Base-by-base conservation (phyloP, 2,329 filamentous ascomycete genomes). In the Paecilomyces sp. region DNA sequence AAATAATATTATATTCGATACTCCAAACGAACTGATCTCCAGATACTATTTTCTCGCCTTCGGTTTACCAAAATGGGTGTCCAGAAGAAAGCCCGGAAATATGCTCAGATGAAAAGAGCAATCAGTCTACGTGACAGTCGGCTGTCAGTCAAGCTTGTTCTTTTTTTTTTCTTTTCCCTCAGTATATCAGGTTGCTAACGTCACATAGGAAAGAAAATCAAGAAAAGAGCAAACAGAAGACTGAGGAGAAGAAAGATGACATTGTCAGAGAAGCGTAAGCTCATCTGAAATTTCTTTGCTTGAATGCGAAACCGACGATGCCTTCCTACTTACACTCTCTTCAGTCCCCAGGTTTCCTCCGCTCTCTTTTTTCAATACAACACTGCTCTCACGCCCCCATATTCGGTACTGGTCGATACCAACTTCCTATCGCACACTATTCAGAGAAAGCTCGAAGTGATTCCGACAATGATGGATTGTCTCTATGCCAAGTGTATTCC, bases 391-490 rank as follows among this genome's bases (percentile, higher is more conserved):
- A 86, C 90, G 11, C 91, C 92, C 3, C 91, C 92, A 1, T 95
- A 96, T 79, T 82, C 79, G 56, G 84, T 93, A 59, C 84, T 95
- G 9, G 83, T 94, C 70, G 91, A 96, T 74, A 93, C 91, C 74
- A 96, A 96, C 73, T 96, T 96, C 72, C 83, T 96, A 63, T 91
- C 87, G 47, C 92, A 96, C 76, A 94, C 92, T 0, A 90, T 97
- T 1, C 90, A 92, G 75, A 86, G 89, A 66, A 97, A 99, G 78
- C 85, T 97, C 22, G 91, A 92, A 34, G 80, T 97, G 12, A 83
- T 96, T 22, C 88, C 93, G 62, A 87, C 88, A 2, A 90, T 97
- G 80, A 96, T 97, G 91, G 92, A 97, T 74, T 89, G 90, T 58
- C 83, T 99, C 3, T 96, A 92, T 73, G 93, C 93, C 18, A 95